Percentiles rank a stretch among this genome's conserved stretches.
Evolutionary conservation across 1,139 yeast genomes (phyloP).

Genomic region (Hanseniaspora sp.): DNA sequence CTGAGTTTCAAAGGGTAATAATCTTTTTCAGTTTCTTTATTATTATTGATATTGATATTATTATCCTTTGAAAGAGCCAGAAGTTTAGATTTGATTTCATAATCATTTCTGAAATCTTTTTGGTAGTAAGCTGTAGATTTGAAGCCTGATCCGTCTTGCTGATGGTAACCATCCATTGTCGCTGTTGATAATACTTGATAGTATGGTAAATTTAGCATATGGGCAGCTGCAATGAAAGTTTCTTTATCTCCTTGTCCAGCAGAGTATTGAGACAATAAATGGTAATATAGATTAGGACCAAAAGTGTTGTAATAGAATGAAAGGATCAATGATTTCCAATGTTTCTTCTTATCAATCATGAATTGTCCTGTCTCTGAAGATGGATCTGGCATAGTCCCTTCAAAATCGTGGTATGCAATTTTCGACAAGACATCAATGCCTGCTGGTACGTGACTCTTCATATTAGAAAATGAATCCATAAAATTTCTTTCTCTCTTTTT

Average conservation of each 20-base stretch:
- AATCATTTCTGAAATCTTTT: conserved; percentile 27
- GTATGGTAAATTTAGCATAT: conserved; percentile 45
- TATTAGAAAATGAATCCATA: conserved; percentile 29
- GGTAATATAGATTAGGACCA: conserved; percentile 74
- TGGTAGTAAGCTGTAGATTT: conserved; percentile 26
- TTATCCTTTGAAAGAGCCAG: neutral
- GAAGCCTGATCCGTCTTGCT: neutral
- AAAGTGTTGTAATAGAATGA: conserved; percentile 67
- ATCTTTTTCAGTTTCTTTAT: neutral
- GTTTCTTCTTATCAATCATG: conserved; percentile 54
- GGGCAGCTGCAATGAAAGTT: conserved; percentile 72
- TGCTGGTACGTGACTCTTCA: conserved; percentile 28
- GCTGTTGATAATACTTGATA: conserved; percentile 52
- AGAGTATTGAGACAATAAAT: conserved; percentile 76
- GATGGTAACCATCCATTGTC: conserved; percentile 19
- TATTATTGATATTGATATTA: neutral
- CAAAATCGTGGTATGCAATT: conserved; percentile 52
- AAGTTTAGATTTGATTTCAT: conserved; percentile 1
- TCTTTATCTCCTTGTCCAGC: conserved; percentile 91
- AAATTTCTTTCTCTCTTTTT: conserved; percentile 36
- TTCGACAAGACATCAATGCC: conserved; percentile 21
- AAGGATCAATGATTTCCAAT: conserved; percentile 51
- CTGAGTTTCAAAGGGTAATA: neutral
- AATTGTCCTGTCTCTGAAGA: conserved; percentile 77
- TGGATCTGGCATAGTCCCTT: conserved; percentile 69